A percentile compares a stretch with the other conserved stretches of the same genome.
Evolutionary conservation across 495 filamentous ascomycete genomes (phyloP).

Genomic region (Chaetomium cochliodes): DNA sequence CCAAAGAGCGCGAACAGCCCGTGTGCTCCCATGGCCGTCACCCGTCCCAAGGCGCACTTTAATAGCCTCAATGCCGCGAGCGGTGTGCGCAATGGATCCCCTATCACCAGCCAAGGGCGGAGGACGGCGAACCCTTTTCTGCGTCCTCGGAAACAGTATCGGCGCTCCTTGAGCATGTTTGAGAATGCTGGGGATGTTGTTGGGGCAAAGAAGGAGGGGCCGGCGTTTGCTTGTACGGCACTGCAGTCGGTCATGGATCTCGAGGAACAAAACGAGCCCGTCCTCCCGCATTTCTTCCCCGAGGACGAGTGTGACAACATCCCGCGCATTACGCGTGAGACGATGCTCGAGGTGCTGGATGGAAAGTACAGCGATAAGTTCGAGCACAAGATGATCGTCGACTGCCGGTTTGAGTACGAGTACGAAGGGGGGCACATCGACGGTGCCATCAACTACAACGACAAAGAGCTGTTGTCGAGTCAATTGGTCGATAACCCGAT

Average conservation of each 20-base stretch:
- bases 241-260: slow-evolving; percentile 76
- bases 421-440: slow-evolving; percentile 95
- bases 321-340: slow-evolving; percentile 78
- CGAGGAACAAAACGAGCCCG: slow-evolving; percentile 61
- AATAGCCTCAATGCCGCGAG: slow-evolving; percentile 44
- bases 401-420: slow-evolving; percentile 98
- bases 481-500: slow-evolving; percentile 69
- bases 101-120: slow-evolving; percentile 64
- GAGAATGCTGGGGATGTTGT: slow-evolving; percentile 86
- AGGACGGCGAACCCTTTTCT: slow-evolving; percentile 68
- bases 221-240: slow-evolving; percentile 43
- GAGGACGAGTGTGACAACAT: slow-evolving; percentile 79
- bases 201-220: slow-evolving; percentile 60
- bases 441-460: slow-evolving; percentile 90
- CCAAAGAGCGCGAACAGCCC: slow-evolving; percentile 57
- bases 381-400: slow-evolving; percentile 78
- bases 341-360: slow-evolving; percentile 81
- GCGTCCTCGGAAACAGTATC: slow-evolving; percentile 82
- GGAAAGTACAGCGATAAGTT: slow-evolving; percentile 74
- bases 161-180: slow-evolving; percentile 95
- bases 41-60: slow-evolving; percentile 63
- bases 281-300: slow-evolving; percentile 80
- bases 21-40: slow-evolving; percentile 48
- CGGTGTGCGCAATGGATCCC: slow-evolving; percentile 65
- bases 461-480: slow-evolving; percentile 79